Conservation (phyloP, 75 land plant genomes). For the Pinus albicaulis region DNA sequence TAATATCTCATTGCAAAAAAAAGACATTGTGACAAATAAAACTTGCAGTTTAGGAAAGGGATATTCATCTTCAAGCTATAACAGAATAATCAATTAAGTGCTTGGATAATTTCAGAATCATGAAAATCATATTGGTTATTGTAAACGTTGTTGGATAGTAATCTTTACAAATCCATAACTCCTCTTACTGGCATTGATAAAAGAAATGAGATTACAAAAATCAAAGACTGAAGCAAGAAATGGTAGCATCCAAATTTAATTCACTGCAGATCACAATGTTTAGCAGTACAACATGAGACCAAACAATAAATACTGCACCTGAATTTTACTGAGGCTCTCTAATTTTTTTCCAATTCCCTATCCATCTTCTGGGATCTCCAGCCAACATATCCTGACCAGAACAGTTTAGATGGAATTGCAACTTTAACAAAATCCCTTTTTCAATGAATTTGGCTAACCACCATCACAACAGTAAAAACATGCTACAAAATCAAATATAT, state of each 20-base stretch:
- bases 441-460: constrained; percentile 1
- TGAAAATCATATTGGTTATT: background rate
- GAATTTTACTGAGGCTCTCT: constrained; percentile 5
- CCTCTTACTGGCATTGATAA: background rate
- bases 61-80: background rate
- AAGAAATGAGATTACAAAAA: background rate
- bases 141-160: background rate
- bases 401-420: background rate
- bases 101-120: background rate
- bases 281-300: background rate
- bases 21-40: background rate
- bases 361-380: constrained; percentile 3
- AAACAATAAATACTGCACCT: constrained; percentile 7
- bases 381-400: constrained; percentile 7
- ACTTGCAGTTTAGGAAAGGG: background rate
- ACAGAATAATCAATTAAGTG: background rate
- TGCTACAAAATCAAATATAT: constrained; percentile 3
- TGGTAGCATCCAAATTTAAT: background rate
- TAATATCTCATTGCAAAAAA: background rate
- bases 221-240: background rate
- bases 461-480: background rate
- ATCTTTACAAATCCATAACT: background rate
- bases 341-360: constrained; percentile 1
- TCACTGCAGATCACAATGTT: constrained; percentile 5
- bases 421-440: constrained; percentile 5